Evolutionary conservation across 169 alveolate genomes (phyloP).

Genomic region (Babesia caballi): DNA sequence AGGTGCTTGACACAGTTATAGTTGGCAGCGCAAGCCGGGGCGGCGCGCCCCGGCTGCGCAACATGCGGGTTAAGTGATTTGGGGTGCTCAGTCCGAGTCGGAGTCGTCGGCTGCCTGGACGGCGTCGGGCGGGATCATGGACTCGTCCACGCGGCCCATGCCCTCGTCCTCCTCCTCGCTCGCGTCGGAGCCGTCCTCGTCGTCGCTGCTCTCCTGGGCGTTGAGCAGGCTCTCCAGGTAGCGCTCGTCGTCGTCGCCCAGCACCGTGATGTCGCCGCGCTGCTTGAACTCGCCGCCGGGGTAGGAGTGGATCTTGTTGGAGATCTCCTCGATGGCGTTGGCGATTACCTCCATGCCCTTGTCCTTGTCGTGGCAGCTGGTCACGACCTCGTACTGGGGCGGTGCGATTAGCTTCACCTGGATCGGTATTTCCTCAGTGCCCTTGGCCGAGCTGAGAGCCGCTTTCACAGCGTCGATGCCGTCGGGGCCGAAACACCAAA

Average conservation of each 20-base stretch:
- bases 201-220: conserved; percentile 76
- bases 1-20: too few species aligned
- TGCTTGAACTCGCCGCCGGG: conserved; percentile 88
- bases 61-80: too few species aligned
- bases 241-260: conserved; percentile 88
- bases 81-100: not conserved
- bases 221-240: conserved; percentile 80
- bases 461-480: conserved; percentile 97
- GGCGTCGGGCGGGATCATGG: conserved; percentile 76
- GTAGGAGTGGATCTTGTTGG: conserved; percentile 76
- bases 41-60: too few species aligned
- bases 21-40: too few species aligned
- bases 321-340: conserved; percentile 79
- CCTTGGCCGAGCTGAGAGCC: conserved; percentile 84
- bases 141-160: conserved; percentile 82
- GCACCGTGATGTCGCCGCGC: conserved; percentile 82
- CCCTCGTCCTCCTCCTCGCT: conserved; percentile 86
- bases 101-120: conserved; percentile 74
- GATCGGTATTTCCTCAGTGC: conserved; percentile 60
- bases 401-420: conserved; percentile 88
- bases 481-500: conserved; percentile 93
- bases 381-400: conserved; percentile 87
- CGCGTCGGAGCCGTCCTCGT: conserved; percentile 73
- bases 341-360: conserved; percentile 70
- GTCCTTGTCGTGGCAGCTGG: conserved; percentile 88